Conservation (phyloP, 768 basidiomycete species). For the Lactifluus volemus region DNA sequence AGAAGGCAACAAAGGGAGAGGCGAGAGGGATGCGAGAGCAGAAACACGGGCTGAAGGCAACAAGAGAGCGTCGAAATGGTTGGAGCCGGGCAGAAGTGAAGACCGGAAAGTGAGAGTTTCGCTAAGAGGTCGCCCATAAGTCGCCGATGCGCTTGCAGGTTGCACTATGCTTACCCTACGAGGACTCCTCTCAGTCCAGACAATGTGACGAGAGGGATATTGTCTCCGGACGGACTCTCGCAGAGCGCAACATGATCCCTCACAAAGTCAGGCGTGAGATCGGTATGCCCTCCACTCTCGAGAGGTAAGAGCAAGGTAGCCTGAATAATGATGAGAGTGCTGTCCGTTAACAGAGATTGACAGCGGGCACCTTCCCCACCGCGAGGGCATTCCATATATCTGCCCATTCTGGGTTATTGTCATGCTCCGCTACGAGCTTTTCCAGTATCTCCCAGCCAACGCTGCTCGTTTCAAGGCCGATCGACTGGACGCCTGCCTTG, state of each 20-base stretch:
- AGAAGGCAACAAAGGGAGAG: constrained; percentile 35
- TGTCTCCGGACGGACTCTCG: constrained; percentile 38
- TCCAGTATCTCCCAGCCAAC: constrained; percentile 76
- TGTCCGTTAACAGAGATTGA: neutral
- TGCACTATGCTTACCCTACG: constrained; percentile 38
- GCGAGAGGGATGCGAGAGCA: constrained; percentile 40
- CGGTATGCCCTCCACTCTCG: constrained; percentile 43
- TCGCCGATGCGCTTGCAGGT: neutral
- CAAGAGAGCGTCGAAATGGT: constrained; percentile 34
- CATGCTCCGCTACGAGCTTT: constrained; percentile 46
- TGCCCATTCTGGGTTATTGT: constrained; percentile 52
- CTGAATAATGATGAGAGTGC: constrained; percentile 30
- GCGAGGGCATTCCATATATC: constrained; percentile 60
- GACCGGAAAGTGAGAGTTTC: constrained; percentile 37
- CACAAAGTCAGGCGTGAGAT: constrained; percentile 64
- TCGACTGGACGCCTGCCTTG: constrained; percentile 59
- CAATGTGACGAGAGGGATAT: constrained; percentile 58
- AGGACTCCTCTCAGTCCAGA: constrained; percentile 76
- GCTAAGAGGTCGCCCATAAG: constrained; percentile 22
- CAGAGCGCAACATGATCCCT: constrained; percentile 75
- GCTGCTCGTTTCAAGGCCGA: constrained; percentile 55
- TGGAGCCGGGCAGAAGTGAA: constrained; percentile 33
- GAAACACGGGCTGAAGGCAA: constrained; percentile 29
- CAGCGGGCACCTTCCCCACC: constrained; percentile 49
- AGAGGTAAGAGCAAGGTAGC: constrained; percentile 74